Evolutionary conservation across 2,329 filamentous ascomycete species (phyloP).

Genomic region (Talaromyces rugulosus): DNA sequence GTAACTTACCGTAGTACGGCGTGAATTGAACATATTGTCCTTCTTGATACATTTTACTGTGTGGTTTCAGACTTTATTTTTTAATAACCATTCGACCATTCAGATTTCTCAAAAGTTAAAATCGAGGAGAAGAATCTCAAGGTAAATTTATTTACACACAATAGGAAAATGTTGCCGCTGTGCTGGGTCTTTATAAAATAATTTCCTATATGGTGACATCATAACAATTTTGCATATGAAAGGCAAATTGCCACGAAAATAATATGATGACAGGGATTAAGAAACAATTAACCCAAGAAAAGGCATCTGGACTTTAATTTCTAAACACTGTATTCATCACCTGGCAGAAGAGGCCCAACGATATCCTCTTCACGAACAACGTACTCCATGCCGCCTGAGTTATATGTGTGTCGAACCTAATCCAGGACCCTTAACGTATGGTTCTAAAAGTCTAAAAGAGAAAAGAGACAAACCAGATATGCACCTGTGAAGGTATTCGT

Average conservation of each 20-base stretch:
- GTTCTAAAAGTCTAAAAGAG: background rate
- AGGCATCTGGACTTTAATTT: background rate
- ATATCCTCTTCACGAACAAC: slow-evolving; percentile 12
- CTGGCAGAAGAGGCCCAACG: background rate
- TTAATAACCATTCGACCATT: background rate
- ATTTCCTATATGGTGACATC: background rate
- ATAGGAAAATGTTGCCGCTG: background rate
- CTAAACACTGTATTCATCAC: background rate
- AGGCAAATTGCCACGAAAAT: background rate
- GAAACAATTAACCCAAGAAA: background rate
- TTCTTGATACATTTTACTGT: background rate
- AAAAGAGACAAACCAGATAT: slow-evolving; percentile 7
- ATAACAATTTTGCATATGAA: background rate
- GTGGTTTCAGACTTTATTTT: background rate
- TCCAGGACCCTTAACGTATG: background rate
- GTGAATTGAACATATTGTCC: background rate
- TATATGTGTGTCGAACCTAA: slow-evolving; percentile 8
- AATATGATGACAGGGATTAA: background rate
- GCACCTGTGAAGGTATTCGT: slow-evolving; percentile 12
- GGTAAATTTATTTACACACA: background rate
- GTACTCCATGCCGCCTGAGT: slow-evolving; percentile 1
- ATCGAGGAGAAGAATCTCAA: background rate
- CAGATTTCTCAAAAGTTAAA: background rate
- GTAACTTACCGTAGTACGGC: background rate
- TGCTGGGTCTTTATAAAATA: background rate